phyloP scores from a whole-genome alignment of 1,284 basidiomycete species.

The Xerocomus nothofagi region DNA sequence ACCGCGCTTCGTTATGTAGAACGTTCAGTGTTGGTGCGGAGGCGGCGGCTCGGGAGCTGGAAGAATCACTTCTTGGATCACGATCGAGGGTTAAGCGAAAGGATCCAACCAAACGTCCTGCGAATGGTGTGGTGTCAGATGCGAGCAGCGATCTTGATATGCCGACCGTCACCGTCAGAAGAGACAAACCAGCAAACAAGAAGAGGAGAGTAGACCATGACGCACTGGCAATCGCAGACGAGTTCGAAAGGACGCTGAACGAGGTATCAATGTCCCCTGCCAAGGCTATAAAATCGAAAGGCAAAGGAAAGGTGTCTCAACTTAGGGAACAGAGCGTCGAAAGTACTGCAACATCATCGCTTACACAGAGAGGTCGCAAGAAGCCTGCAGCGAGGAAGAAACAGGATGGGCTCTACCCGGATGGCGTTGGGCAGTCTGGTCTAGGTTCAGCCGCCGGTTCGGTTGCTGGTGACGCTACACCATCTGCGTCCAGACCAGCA shows the following conservation, averaged over 20 bases:
- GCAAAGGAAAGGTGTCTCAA: constrained; percentile 43
- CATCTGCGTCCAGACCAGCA: constrained; percentile 55
- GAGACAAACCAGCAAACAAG: constrained; percentile 45
- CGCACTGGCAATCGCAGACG: constrained; percentile 39
- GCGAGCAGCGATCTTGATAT: constrained; percentile 53
- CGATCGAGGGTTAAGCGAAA: constrained; percentile 38
- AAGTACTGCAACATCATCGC: constrained; percentile 36
- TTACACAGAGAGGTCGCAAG: constrained; percentile 42
- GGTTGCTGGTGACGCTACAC: constrained; percentile 54
- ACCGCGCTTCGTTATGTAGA: constrained; percentile 26
- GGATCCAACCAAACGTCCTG: constrained; percentile 47
- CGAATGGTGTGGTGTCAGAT: constrained; percentile 50
- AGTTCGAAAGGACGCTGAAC: constrained; percentile 42
- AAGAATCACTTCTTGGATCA: constrained; percentile 41
- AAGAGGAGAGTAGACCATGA: constrained; percentile 48
- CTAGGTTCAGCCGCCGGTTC: constrained; percentile 58
- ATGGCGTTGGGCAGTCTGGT: constrained; percentile 51
- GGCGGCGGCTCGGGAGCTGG: constrained; percentile 44
- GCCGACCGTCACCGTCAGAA: constrained; percentile 26
- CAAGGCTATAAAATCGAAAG: constrained; percentile 32
- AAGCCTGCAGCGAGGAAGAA: constrained; percentile 45
- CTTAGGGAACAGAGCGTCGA: constrained; percentile 47
- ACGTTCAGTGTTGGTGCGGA: constrained; percentile 35
- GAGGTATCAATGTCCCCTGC: constrained; percentile 23
- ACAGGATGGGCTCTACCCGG: constrained; percentile 42